phyloP scores from a whole-genome alignment of 345 rosid genomes.

The Salix exigua region DNA sequence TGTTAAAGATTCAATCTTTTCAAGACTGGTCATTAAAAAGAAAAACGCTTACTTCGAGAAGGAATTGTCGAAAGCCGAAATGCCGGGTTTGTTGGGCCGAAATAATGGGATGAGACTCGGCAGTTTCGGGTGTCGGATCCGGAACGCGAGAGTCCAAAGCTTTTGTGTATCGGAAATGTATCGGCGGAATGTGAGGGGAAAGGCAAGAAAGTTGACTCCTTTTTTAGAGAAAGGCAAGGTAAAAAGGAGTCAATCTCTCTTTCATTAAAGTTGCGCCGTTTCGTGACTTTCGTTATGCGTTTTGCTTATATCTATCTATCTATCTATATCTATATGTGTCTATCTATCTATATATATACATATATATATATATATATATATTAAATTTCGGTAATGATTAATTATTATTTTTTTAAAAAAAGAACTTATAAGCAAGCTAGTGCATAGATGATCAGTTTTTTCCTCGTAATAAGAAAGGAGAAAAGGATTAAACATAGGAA shows the following conservation, averaged over 20 bases:
- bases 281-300: background rate
- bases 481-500: too few relatives aligned
- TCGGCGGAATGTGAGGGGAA: background rate
- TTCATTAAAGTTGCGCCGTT: background rate
- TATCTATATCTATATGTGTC: too few relatives aligned
- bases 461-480: too few relatives aligned
- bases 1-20: background rate
- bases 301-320: too few relatives aligned
- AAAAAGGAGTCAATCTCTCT: background rate
- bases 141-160: background rate
- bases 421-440: too few relatives aligned
- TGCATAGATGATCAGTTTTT: too few relatives aligned
- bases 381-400: too few relatives aligned
- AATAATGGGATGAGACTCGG: background rate
- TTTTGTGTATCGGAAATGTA: background rate
- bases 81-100: background rate
- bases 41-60: background rate
- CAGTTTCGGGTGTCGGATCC: background rate
- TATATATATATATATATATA: too few relatives aligned
- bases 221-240: background rate
- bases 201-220: background rate
- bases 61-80: background rate
- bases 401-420: too few relatives aligned
- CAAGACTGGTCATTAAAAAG: background rate
- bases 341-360: too few relatives aligned